A percentile compares a stretch with the other conserved stretches of the same genome.
phyloP scores from a whole-genome alignment of 2,329 filamentous ascomycete genomes.

The Lasiodiplodia sp. region DNA sequence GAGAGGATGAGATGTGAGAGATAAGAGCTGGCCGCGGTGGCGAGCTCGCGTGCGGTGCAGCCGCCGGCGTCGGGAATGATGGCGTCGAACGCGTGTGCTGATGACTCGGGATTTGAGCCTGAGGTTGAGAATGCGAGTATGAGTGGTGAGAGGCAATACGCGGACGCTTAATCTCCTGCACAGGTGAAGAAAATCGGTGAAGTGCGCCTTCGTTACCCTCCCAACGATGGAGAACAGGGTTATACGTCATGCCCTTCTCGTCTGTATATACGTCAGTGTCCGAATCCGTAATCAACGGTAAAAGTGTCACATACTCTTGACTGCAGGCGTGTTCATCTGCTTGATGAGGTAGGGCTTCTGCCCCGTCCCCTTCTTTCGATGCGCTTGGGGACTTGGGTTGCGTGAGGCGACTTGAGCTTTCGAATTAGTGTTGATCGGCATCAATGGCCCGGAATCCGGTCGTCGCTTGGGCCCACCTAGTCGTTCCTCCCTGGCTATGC shows the following conservation, averaged over 20 bases:
- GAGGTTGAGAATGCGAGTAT: conserved; percentile 35
- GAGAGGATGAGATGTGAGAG: conserved; percentile 80
- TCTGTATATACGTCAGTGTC: conserved; percentile 57
- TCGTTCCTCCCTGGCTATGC: conserved; percentile 69
- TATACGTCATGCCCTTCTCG: conserved; percentile 96
- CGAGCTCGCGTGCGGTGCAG: conserved; percentile 40
- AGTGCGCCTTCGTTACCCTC: conserved; percentile 94
- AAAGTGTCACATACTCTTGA: conserved; percentile 72
- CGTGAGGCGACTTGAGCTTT: conserved; percentile 62
- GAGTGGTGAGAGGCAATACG: conserved; percentile 43
- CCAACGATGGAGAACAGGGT: conserved; percentile 85
- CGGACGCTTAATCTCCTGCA: conserved; percentile 57
- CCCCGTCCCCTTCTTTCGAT: conserved; percentile 58
- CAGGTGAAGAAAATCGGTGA: conserved; percentile 69
- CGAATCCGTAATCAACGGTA: conserved; percentile 12
- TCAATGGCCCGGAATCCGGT: conserved; percentile 56
- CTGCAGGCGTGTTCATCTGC: conserved; percentile 77
- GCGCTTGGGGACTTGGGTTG: conserved; percentile 58
- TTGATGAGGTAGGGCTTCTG: conserved; percentile 90
- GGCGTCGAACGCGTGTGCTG: conserved; percentile 45
- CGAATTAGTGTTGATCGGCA: conserved; percentile 65
- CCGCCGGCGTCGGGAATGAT: conserved; percentile 39
- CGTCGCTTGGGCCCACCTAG: conserved; percentile 55
- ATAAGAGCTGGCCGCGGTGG: conserved; percentile 78
- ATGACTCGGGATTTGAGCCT: conserved; percentile 33